Percentiles rank a stretch among this genome's conserved stretches.
These are phyloP conservation scores for Candida berthetii DNA, from an alignment of 805 yeast species.

Conservation along the genomic window DNA sequence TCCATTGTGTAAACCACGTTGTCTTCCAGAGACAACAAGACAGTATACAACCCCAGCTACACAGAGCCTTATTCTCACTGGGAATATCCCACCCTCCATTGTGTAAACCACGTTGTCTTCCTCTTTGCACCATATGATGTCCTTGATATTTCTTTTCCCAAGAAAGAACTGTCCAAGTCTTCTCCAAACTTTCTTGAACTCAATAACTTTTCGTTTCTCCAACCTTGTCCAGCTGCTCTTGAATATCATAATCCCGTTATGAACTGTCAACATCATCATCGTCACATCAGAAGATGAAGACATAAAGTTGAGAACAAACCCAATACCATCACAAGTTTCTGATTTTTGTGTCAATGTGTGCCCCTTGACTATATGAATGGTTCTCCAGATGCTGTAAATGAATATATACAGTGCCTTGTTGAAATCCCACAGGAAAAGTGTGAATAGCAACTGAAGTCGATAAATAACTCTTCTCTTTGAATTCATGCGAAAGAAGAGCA, in stretches of 20 bases:
- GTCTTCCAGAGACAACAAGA: slow-evolving; percentile 1
- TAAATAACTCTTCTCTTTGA: slow-evolving; percentile 13
- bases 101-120: background rate
- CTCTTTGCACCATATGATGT: background rate
- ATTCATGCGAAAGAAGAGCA: slow-evolving; percentile 16
- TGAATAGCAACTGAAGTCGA: slow-evolving; percentile 12
- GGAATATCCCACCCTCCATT: slow-evolving; percentile 18
- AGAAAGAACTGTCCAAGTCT: background rate
- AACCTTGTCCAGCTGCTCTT: slow-evolving; percentile 6
- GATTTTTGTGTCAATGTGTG: background rate
- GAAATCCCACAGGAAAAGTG: slow-evolving; percentile 11
- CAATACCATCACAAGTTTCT: slow-evolving; percentile 12
- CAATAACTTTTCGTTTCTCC: slow-evolving; percentile 5
- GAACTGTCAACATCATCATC: slow-evolving; percentile 14
- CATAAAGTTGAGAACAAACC: slow-evolving; percentile 8
- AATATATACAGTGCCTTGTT: slow-evolving; percentile 8
- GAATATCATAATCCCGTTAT: slow-evolving; percentile 15
- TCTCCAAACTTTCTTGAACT: slow-evolving; percentile 1
- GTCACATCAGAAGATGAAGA: slow-evolving; percentile 11
- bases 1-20: slow-evolving; percentile 8
- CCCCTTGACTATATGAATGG: background rate
- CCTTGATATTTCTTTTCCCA: background rate
- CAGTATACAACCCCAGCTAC: background rate
- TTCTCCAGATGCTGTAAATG: background rate
- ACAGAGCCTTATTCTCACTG: slow-evolving; percentile 2